Percentiles rank a stretch among this genome's conserved stretches.
Conservation (phyloP, 129 eudicot species). For the Chrysanthemum seticuspe region DNA sequence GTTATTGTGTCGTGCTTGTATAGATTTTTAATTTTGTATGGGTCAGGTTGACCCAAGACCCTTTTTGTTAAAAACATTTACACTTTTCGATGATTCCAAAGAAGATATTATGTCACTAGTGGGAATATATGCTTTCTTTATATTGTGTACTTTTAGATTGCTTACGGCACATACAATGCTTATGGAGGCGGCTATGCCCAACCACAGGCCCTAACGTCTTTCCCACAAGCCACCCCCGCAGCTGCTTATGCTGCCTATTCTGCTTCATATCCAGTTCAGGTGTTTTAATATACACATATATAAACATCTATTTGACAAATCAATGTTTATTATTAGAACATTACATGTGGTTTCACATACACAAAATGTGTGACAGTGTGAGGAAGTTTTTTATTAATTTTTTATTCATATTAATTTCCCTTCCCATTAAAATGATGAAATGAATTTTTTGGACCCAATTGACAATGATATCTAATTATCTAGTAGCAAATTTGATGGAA, state of each 20-base stretch:
- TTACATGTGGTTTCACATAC: not conserved
- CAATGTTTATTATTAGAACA: not conserved
- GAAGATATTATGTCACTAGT: not conserved
- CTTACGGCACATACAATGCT: slow-evolving; percentile 68
- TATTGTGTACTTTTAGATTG: slow-evolving; percentile 51
- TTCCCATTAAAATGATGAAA: too few relatives aligned
- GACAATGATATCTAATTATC: too few relatives aligned
- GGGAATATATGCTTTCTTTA: not conserved
- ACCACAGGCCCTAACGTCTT: slow-evolving; percentile 62
- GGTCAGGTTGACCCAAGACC: not conserved
- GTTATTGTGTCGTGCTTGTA: too few relatives aligned
- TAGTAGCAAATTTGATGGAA: too few relatives aligned
- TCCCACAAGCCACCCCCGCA: slow-evolving; percentile 63
- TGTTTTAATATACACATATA: slow-evolving; percentile 24
- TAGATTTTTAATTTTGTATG: too few relatives aligned
- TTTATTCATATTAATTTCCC: too few relatives aligned
- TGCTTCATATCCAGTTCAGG: slow-evolving; percentile 76
- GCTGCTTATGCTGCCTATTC: slow-evolving; percentile 85
- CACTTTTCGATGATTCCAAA: too few relatives aligned
- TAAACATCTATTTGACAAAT: not conserved
- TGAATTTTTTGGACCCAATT: too few relatives aligned
- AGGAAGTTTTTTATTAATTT: too few relatives aligned
- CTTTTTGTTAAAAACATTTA: too few relatives aligned
- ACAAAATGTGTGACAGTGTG: not conserved
- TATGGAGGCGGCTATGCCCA: slow-evolving; percentile 71